A percentile compares a stretch with the other conserved stretches of the same genome.
Conservation (phyloP, 768 basidiomycete genomes). For the Suillus lakei region DNA sequence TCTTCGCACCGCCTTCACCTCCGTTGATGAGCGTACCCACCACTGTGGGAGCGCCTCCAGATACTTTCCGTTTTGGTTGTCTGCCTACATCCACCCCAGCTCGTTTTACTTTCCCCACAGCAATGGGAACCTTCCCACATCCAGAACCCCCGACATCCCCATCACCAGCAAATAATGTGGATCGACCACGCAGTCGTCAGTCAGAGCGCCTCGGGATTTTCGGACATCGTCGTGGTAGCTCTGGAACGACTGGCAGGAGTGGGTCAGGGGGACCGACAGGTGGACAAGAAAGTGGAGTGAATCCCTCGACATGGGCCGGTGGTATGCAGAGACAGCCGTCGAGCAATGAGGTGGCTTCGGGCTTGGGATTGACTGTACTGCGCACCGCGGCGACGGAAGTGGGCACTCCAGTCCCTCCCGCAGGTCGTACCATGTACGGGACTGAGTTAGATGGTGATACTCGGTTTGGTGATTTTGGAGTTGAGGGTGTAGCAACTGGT, state of each 20-base stretch:
- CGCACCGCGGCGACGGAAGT: constrained; percentile 44
- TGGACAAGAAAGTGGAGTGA: constrained; percentile 37
- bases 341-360: constrained; percentile 53
- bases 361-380: constrained; percentile 46
- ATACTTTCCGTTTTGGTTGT: constrained; percentile 58
- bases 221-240: constrained; percentile 43
- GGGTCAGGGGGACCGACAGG: constrained; percentile 32
- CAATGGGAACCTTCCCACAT: constrained; percentile 42
- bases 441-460: constrained; percentile 82
- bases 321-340: constrained; percentile 37
- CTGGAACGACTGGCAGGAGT: constrained; percentile 34
- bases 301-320: constrained; percentile 33
- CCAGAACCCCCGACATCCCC: constrained; percentile 40
- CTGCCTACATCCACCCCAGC: constrained; percentile 57
- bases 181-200: constrained; percentile 39
- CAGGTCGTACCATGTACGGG: constrained; percentile 81
- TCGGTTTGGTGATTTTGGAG: constrained; percentile 85
- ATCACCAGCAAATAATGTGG: constrained; percentile 35
- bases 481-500: constrained; percentile 74
- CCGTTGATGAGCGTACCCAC: constrained; percentile 37
- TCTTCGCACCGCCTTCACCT: constrained; percentile 51
- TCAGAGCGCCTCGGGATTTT: constrained; percentile 35
- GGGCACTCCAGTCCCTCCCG: constrained; percentile 47
- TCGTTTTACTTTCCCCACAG: constrained; percentile 41
- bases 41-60: constrained; percentile 57